Evolutionary conservation across 2,329 filamentous ascomycete genomes (phyloP).

Genomic region (Gliomastix tumulicola): DNA sequence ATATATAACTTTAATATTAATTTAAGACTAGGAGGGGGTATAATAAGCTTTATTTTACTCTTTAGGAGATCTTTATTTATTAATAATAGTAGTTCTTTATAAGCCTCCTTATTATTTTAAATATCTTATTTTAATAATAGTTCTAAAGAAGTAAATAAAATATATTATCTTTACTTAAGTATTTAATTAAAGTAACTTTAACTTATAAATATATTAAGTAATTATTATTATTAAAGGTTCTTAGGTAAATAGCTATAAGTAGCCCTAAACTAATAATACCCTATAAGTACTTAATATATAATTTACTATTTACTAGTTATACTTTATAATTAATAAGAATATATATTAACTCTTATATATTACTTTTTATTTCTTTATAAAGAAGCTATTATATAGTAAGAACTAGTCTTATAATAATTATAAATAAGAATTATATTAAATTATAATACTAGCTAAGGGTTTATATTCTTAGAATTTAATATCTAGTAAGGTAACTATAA

Average conservation of each 20-base stretch:
- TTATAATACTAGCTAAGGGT: not conserved
- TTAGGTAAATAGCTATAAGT: too few relatives aligned
- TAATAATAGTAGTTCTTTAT: too few relatives aligned
- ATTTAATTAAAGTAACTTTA: not conserved
- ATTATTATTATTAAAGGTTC: not conserved
- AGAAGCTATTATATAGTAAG: not conserved
- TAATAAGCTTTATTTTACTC: not conserved
- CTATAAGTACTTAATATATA: not conserved
- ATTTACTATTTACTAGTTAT: not conserved
- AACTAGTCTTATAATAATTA: not conserved
- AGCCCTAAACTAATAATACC: not conserved
- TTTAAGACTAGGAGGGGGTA: not conserved
- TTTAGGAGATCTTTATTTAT: not conserved
- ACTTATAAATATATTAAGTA: not conserved
- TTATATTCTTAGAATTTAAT: not conserved
- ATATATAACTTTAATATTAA: not conserved
- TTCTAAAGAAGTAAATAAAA: too few relatives aligned
- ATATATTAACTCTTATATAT: not conserved
- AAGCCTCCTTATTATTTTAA: too few relatives aligned
- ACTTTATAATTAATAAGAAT: not conserved
- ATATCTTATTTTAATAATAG: too few relatives aligned
- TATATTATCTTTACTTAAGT: too few relatives aligned
- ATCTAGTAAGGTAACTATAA: not conserved
- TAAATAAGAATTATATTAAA: not conserved
- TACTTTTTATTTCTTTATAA: not conserved